Conservation (phyloP, 306 rosid species). For the Dryas drummondii region DNA sequence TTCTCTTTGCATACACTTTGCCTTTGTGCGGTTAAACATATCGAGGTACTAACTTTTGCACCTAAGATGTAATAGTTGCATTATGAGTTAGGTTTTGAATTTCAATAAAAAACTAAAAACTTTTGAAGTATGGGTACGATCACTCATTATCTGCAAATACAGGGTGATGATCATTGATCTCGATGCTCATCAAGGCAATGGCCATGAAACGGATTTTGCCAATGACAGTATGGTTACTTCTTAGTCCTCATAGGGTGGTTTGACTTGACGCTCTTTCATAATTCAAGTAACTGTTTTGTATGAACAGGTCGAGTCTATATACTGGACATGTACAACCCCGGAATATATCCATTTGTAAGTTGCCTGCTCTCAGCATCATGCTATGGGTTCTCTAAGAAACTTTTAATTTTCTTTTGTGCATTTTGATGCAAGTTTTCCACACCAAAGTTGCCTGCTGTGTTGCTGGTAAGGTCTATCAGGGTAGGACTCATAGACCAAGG, state of each 20-base stretch:
- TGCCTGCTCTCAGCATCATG: conserved; percentile 15
- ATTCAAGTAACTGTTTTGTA: conserved; percentile 23
- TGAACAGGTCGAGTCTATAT: conserved; percentile 76
- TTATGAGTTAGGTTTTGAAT: conserved; percentile 24
- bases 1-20: conserved; percentile 78
- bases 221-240: conserved; percentile 60
- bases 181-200: conserved; percentile 99
- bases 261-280: conserved; percentile 18
- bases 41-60: conserved; percentile 56
- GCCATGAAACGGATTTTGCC: conserved; percentile 81
- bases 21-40: conserved; percentile 66
- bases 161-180: conserved; percentile 97
- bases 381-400: neutral
- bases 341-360: conserved; percentile 87
- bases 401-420: neutral
- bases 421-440: neutral
- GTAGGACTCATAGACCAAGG: neutral
- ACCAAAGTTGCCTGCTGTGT: neutral
- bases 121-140: conserved; percentile 14
- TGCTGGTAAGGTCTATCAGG: neutral
- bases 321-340: conserved; percentile 90
- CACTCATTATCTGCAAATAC: conserved; percentile 28
- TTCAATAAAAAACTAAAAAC: neutral
- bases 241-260: conserved; percentile 24
- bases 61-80: neutral